Conservation (phyloP, 2,329 filamentous ascomycete species). For the Alternaria angustiovoidea region DNA sequence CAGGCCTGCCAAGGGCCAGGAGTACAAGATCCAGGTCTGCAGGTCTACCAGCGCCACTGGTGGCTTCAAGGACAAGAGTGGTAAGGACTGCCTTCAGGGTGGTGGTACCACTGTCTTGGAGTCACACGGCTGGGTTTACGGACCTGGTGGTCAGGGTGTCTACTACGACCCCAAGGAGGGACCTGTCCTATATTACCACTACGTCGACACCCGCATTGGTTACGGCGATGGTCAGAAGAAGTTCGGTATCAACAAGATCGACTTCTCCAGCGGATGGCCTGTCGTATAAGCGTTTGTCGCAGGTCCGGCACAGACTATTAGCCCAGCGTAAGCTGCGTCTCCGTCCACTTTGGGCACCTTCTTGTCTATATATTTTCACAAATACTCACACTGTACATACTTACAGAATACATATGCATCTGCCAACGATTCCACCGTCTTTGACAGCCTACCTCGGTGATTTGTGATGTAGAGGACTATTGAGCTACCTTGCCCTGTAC, state of each 20-base stretch:
- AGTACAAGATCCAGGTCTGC: slow-evolving; percentile 73
- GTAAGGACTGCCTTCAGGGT: slow-evolving; percentile 61
- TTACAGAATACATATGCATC: neutral
- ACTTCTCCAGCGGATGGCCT: slow-evolving; percentile 62
- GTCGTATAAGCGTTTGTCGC: slow-evolving; percentile 35
- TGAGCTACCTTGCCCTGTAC: neutral
- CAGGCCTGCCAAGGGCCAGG: slow-evolving; percentile 63
- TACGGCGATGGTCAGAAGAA: slow-evolving; percentile 61
- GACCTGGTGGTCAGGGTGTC: slow-evolving; percentile 71
- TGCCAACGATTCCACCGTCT: neutral
- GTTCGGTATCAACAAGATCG: slow-evolving; percentile 62
- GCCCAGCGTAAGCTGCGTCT: neutral
- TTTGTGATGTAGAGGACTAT: neutral
- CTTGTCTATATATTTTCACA: neutral
- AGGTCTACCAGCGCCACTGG: slow-evolving; percentile 62
- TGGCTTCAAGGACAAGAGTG: slow-evolving; percentile 64
- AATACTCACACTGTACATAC: neutral
- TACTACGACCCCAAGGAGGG: slow-evolving; percentile 60
- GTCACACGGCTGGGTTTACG: slow-evolving; percentile 68
- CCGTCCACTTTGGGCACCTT: neutral
- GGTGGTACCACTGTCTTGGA: slow-evolving; percentile 70
- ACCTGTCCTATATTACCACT: slow-evolving; percentile 70
- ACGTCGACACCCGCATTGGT: slow-evolving; percentile 64
- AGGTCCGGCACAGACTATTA: neutral
- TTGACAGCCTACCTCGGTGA: neutral